Base-by-base conservation (phyloP, 2,329 filamentous ascomycete genomes). In the Tetracladium maxilliforme region DNA sequence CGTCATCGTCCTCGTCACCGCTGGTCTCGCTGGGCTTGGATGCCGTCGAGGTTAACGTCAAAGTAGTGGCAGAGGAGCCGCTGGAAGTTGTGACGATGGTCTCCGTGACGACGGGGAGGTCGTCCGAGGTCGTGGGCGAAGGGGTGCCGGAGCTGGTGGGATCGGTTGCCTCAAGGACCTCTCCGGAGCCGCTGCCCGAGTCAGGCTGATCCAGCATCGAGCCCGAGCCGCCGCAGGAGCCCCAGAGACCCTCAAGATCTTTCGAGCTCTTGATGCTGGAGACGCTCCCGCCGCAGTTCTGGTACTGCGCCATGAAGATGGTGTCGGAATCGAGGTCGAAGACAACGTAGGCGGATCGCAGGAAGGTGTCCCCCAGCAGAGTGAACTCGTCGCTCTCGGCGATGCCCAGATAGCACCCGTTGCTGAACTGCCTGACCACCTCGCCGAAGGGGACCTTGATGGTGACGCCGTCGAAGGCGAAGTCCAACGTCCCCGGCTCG, bases 281-380 rank as follows among this genome's bases (percentile, higher is more conserved):
- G n/a, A n/a, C n/a, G n/a, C n/a, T 14, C 6, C 23, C 47, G 39
- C 62, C 58, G 28, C 61, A 39, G 33, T 64, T 65, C 24, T 64
- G 52, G n/a, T n/a, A n/a, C 46, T 63, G 63, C 9, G 62, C 63
- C 5, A 70, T 39, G 29, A 48, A 61, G 27, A 70, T 48, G 44
- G 62, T 46, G 36, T 58, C 39, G 42, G 64, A 56, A 27, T 47
- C 48, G 21, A 67, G 41, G 36, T 70, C 62, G 40, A 66, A 68
- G 27, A 67, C 63, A 25, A 65, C 59, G 38, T 70, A 70, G 2
- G 65, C 66, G 2, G 64, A 70, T 27, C 67, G 58, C 16, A 71
- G 44, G 39, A 72, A 71, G 1, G 60, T 65, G 36, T 69, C 66
- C 21, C 67, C 67, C 7, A 71, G 53, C 21, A 70, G 47, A 34